A percentile compares a stretch with the other conserved stretches of the same genome.
phyloP scores from a whole-genome alignment of 1,284 basidiomycete genomes.

The Quambalaria eucalypti region DNA sequence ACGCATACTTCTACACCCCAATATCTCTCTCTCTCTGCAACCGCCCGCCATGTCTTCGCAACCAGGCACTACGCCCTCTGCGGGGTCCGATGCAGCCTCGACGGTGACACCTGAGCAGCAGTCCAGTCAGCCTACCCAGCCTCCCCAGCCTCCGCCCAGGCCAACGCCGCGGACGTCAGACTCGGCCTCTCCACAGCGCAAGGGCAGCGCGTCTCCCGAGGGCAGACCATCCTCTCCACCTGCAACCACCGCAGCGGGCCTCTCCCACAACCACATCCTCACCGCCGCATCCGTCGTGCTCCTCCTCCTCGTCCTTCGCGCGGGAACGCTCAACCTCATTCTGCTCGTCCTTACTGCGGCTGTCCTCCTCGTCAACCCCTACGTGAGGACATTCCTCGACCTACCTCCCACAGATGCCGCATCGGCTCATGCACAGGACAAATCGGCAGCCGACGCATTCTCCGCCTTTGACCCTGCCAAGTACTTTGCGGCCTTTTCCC shows the following conservation, averaged over 20 bases:
- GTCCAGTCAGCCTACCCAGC: no score
- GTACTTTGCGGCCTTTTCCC: not conserved
- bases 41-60: no score
- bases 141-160: no score
- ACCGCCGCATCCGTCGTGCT: not conserved
- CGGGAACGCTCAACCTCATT: conserved; percentile 7
- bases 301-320: conserved; percentile 3
- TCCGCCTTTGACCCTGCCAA: conserved; percentile 1
- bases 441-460: not conserved
- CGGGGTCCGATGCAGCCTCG: no score
- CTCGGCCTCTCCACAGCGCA: no score
- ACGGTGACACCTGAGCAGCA: no score
- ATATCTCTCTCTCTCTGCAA: no score
- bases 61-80: no score
- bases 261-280: not conserved
- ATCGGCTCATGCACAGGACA: not conserved
- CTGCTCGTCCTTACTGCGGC: conserved; percentile 3
- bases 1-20: no score
- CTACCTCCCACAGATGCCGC: conserved; percentile 12
- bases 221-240: not conserved
- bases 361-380: conserved; percentile 32
- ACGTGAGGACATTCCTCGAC: conserved; percentile 36
- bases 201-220: no score
- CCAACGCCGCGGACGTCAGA: no score
- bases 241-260: not conserved